Percentiles rank a stretch among this genome's conserved stretches.
Conservation (phyloP, 768 basidiomycete species). For the Suillus ampliporus region DNA sequence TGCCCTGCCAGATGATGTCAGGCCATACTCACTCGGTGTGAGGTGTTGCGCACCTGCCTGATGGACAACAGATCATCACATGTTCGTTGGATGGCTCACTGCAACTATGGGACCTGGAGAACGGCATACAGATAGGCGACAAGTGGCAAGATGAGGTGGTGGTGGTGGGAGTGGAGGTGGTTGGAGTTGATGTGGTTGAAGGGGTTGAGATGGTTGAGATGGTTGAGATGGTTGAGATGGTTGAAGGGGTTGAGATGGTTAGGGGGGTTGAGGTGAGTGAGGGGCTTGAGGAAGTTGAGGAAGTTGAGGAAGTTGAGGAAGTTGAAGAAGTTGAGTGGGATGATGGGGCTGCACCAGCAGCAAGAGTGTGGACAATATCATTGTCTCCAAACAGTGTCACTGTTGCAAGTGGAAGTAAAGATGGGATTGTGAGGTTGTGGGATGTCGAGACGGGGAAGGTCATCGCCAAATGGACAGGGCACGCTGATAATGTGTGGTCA, state of each 20-base stretch:
- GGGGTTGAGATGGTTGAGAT: too few relatives aligned
- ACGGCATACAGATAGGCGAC: not conserved
- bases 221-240: too few relatives aligned
- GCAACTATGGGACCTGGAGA: not conserved
- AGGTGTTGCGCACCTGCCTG: not conserved
- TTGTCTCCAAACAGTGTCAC: not conserved
- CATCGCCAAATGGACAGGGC: not conserved
- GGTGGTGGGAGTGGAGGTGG: too few relatives aligned
- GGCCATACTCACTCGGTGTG: not conserved
- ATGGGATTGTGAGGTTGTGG: not conserved
- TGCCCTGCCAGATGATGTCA: not conserved
- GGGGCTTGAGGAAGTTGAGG: too few relatives aligned
- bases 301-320: too few relatives aligned
- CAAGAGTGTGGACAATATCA: not conserved
- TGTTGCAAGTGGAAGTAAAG: not conserved
- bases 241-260: too few relatives aligned
- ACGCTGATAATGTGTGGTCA: not conserved
- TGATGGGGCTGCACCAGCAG: too few relatives aligned
- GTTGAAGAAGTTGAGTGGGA: too few relatives aligned
- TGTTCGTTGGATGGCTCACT: not conserved
- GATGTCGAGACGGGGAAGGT: not conserved
- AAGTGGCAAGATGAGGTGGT: not conserved
- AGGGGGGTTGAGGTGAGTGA: too few relatives aligned
- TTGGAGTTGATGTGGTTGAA: too few relatives aligned
- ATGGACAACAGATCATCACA: not conserved